Percentiles rank a stretch among this genome's conserved stretches.
These are phyloP conservation scores for Geotrichum restrictum DNA, from an alignment of 1,139 yeast species.

Conservation along the genomic window DNA sequence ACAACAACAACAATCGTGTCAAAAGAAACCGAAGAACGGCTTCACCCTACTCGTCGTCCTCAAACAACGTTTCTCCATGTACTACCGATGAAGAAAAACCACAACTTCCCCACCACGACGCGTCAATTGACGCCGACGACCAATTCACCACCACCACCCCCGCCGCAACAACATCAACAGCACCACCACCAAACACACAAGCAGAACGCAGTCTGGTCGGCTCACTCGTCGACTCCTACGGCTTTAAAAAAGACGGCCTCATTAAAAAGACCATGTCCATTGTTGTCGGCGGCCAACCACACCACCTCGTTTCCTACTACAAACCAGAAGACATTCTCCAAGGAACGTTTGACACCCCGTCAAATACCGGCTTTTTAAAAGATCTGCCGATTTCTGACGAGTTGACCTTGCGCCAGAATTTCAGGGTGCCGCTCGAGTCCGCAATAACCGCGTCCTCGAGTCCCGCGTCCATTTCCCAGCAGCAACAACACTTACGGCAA, in stretches of 20 bases:
- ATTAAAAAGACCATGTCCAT: conserved; percentile 79
- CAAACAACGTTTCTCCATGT: background rate
- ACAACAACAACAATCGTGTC: too few species aligned
- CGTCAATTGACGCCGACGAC: too few species aligned
- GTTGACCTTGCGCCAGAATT: conserved; percentile 59
- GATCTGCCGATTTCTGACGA: conserved; percentile 54
- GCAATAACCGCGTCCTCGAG: conserved; percentile 28
- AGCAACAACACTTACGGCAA: background rate
- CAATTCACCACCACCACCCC: conserved; percentile 12
- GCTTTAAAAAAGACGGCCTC: conserved; percentile 70
- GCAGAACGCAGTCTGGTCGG: conserved; percentile 47
- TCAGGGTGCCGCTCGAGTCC: conserved; percentile 41
- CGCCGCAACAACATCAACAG: background rate
- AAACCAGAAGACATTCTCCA: conserved; percentile 65
- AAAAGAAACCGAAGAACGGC: conserved; percentile 10
- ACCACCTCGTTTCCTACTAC: conserved; percentile 78
- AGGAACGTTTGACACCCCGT: conserved; percentile 57
- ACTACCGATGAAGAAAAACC: conserved; percentile 6
- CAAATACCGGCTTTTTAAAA: conserved; percentile 50
- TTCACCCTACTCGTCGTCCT: conserved; percentile 6
- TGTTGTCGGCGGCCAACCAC: conserved; percentile 41
- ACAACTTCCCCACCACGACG: too few species aligned
- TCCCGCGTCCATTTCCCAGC: conserved; percentile 20
- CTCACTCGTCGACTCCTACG: conserved; percentile 56
- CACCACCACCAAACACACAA: conserved; percentile 5